These are phyloP conservation scores for Penicillium sp. DNA, from an alignment of 2,329 filamentous ascomycete genomes.

Conservation along the genomic window DNA sequence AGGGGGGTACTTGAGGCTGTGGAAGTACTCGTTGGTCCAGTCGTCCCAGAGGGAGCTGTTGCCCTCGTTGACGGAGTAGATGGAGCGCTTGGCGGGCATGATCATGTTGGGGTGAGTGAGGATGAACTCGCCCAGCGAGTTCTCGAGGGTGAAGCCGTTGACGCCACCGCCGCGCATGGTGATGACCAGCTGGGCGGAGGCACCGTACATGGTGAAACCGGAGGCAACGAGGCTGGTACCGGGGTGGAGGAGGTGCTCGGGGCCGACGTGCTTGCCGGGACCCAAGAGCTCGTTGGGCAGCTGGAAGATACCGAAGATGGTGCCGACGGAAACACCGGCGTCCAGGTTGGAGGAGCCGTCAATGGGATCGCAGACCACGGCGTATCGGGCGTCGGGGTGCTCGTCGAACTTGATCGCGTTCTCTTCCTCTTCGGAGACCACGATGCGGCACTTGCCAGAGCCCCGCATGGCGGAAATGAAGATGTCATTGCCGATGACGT, in stretches of 20 bases:
- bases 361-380: conserved; percentile 95
- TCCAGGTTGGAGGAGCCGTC: conserved; percentile 97
- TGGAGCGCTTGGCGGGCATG: conserved; percentile 72
- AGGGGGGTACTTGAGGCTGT: conserved; percentile 75
- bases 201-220: conserved; percentile 99
- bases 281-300: conserved; percentile 61
- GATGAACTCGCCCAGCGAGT: conserved; percentile 96
- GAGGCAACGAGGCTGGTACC: conserved; percentile 88
- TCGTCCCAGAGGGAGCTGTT: conserved; percentile 97
- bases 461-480: conserved; percentile 95
- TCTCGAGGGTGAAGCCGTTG: conserved; percentile 98
- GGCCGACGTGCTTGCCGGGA: conserved; percentile 53
- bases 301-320: conserved; percentile 93
- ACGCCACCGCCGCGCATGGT: conserved; percentile 91
- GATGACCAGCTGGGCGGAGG: conserved; percentile 90
- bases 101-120: conserved; percentile 93
- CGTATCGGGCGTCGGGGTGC: conserved; percentile 72
- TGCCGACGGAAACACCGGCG: conserved; percentile 94
- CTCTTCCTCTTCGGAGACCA: conserved; percentile 98
- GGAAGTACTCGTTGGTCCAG: conserved; percentile 78
- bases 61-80: conserved; percentile 98
- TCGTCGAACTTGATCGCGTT: conserved; percentile 81
- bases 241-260: conserved; percentile 75
- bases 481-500: conserved; percentile 97
- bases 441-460: conserved; percentile 79